Evolutionary conservation across 805 yeast species (phyloP).

Genomic region (Candida nemodendra): DNA sequence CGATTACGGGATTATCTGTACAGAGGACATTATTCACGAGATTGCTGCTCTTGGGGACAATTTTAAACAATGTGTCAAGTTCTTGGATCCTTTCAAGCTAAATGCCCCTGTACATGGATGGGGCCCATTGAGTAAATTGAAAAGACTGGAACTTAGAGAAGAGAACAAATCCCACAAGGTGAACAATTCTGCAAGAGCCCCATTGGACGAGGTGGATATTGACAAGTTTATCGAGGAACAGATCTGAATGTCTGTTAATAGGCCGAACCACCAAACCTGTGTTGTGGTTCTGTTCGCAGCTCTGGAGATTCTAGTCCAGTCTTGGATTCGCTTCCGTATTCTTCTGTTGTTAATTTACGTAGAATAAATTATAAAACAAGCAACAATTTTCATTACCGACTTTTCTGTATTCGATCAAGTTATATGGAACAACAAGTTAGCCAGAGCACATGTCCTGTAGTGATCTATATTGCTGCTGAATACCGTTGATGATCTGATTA

Average conservation of each 20-base stretch:
- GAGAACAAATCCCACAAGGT: slow-evolving; percentile 46
- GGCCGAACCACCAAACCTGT: no score
- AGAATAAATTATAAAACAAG: no score
- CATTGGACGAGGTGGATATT: slow-evolving; percentile 69
- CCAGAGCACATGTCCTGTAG: no score
- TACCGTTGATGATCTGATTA: no score
- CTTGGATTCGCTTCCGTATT: no score
- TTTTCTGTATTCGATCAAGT: no score
- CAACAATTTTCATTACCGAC: no score
- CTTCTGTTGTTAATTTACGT: no score
- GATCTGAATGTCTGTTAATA: slow-evolving; percentile 40
- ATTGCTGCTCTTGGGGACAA: slow-evolving; percentile 59
- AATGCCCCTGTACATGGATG: slow-evolving; percentile 71
- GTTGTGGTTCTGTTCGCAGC: no score
- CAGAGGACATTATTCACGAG: slow-evolving; percentile 78
- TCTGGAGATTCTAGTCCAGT: no score
- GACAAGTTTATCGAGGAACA: slow-evolving; percentile 66
- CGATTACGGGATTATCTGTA: slow-evolving; percentile 70
- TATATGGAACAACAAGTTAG: no score
- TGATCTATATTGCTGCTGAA: no score
- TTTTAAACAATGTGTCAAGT: slow-evolving; percentile 58
- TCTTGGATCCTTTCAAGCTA: slow-evolving; percentile 69
- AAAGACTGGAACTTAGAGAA: slow-evolving; percentile 56
- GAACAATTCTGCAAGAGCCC: slow-evolving; percentile 63
- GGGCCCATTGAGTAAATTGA: slow-evolving; percentile 69